Percentiles rank a stretch among this genome's conserved stretches.
phyloP scores from a whole-genome alignment of 305 asterid genomes.

The Galium porrigens region DNA sequence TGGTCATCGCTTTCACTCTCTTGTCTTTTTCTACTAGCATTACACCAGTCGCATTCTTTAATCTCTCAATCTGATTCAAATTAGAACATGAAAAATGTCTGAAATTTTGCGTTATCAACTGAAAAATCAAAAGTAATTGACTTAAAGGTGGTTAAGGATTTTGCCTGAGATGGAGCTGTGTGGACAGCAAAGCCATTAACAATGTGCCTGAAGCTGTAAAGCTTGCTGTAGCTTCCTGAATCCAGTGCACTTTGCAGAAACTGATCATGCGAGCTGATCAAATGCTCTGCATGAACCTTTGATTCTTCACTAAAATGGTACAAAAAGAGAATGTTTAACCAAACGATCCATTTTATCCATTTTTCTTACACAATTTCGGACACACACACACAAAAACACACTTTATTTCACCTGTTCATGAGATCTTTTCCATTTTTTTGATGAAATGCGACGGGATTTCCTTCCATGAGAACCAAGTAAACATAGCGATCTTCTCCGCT shows the following conservation, averaged over 20 bases:
- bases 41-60: constrained; percentile 36
- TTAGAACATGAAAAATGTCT: background rate
- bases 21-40: constrained; percentile 57
- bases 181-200: constrained; percentile 74
- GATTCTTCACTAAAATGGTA: constrained; percentile 30
- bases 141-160: background rate
- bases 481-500: constrained; percentile 33
- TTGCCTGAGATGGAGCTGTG: constrained; percentile 58
- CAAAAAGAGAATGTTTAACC: background rate
- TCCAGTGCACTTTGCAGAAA: constrained; percentile 43
- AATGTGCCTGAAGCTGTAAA: constrained; percentile 69
- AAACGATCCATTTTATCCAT: background rate
- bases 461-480: constrained; percentile 51
- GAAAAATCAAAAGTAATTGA: background rate
- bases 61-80: constrained; percentile 28
- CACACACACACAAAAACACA: background rate
- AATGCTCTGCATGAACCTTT: constrained; percentile 36
- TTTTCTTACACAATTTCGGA: background rate
- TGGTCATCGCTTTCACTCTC: constrained; percentile 61
- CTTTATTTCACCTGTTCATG: constrained; percentile 23
- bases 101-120: background rate
- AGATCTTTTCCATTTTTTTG: constrained; percentile 15
- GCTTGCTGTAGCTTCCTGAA: constrained; percentile 51
- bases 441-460: constrained; percentile 55
- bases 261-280: constrained; percentile 51